These are phyloP conservation scores for Coccomyxa sp. DNA, from an alignment of 139 green algal species.

Conservation along the genomic window DNA sequence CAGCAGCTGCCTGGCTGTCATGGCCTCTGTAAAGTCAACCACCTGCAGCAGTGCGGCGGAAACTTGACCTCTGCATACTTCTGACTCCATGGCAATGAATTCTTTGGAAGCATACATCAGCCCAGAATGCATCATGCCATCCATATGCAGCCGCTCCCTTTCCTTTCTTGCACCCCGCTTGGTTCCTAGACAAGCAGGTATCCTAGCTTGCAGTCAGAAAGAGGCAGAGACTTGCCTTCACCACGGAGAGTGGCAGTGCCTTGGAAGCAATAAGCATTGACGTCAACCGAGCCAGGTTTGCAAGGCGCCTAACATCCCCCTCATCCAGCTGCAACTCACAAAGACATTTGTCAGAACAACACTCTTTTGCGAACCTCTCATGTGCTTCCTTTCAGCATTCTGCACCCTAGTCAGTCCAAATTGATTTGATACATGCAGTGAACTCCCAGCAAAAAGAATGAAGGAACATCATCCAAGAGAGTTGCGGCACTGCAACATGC, in stretches of 20 bases:
- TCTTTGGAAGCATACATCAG: no score
- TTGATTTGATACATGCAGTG: neutral
- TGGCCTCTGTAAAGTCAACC: conserved; percentile 32
- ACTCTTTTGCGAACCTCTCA: neutral
- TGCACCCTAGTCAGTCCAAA: no score
- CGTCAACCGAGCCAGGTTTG: conserved; percentile 47
- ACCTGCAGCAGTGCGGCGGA: conserved; percentile 23
- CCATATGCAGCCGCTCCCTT: no score
- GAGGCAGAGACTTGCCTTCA: conserved; percentile 18
- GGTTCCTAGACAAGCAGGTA: no score
- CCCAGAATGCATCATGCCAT: no score
- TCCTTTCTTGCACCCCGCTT: no score
- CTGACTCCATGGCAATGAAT: no score
- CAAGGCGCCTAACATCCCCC: conserved; percentile 34
- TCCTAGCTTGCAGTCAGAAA: no score
- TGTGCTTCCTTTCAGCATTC: no score
- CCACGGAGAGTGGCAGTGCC: conserved; percentile 25
- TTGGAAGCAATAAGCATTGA: conserved; percentile 18
- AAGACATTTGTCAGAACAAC: neutral
- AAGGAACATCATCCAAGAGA: neutral
- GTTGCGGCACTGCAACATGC: neutral
- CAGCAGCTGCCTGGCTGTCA: conserved; percentile 30
- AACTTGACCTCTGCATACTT: no score
- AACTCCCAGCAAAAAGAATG: neutral
- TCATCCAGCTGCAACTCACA: neutral